A percentile compares a stretch with the other conserved stretches of the same genome.
Evolutionary conservation across 2,329 filamentous ascomycete species (phyloP).

Genomic region (Elsinoe batatas): DNA sequence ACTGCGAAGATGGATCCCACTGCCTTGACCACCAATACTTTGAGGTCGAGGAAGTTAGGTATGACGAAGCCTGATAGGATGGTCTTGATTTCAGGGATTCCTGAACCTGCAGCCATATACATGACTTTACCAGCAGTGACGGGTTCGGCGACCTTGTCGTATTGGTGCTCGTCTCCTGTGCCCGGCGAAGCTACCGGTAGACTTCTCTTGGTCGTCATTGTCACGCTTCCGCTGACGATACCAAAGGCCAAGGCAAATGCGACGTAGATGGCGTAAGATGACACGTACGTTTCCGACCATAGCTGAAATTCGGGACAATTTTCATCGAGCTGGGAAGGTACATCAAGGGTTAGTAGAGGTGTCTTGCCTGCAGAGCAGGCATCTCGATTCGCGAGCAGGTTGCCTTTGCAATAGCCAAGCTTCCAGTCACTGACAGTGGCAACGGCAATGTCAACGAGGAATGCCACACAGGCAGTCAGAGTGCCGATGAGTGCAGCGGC

Average conservation of each 20-base stretch:
- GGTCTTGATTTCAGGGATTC: slow-evolving; percentile 54
- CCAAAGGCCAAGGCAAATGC: slow-evolving; percentile 42
- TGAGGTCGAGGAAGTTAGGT: slow-evolving; percentile 46
- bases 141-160: slow-evolving; percentile 15
- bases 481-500: slow-evolving; percentile 45
- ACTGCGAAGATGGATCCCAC: slow-evolving; percentile 51
- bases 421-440: slow-evolving; percentile 50
- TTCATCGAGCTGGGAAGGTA: slow-evolving; percentile 21
- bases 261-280: slow-evolving; percentile 40
- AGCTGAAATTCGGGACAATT: slow-evolving; percentile 34
- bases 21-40: slow-evolving; percentile 47
- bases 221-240: slow-evolving; percentile 39
- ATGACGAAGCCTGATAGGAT: slow-evolving; percentile 53
- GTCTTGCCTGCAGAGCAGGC: slow-evolving; percentile 37
- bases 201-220: slow-evolving; percentile 40
- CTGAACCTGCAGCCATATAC: slow-evolving; percentile 50
- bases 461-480: slow-evolving; percentile 47
- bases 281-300: slow-evolving; percentile 36
- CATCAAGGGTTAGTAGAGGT: slow-evolving; percentile 20
- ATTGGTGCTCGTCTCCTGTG: slow-evolving; percentile 24
- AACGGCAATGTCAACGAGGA: slow-evolving; percentile 45
- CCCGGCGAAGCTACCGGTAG: slow-evolving; percentile 36
- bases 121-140: slow-evolving; percentile 39
- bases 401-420: slow-evolving; percentile 43
- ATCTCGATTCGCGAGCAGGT: slow-evolving; percentile 39